These are phyloP conservation scores for Tricholoma sp. DNA, from an alignment of 768 basidiomycete species.

Conservation along the genomic window DNA sequence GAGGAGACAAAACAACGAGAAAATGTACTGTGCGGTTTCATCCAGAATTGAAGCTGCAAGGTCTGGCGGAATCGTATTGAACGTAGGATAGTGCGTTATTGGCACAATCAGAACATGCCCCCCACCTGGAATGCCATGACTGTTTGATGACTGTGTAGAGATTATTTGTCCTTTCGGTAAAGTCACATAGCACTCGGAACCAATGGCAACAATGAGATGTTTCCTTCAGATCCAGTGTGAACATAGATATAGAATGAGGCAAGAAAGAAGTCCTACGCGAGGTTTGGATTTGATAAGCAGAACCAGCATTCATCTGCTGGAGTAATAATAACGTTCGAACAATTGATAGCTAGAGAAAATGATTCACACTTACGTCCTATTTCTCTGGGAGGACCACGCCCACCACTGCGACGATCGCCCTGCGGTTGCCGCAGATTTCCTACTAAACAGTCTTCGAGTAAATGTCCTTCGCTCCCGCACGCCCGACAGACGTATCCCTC, in stretches of 20 bases:
- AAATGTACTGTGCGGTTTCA: slow-evolving; percentile 69
- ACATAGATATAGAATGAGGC: neutral
- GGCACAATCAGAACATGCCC: slow-evolving; percentile 94
- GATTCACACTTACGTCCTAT: slow-evolving; percentile 61
- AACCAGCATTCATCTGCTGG: slow-evolving; percentile 97
- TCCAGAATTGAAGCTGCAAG: slow-evolving; percentile 67
- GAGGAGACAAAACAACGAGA: slow-evolving; percentile 1
- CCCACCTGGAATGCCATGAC: slow-evolving; percentile 78
- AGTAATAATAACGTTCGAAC: slow-evolving; percentile 4
- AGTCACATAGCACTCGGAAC: slow-evolving; percentile 89
- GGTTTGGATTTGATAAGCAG: slow-evolving; percentile 89
- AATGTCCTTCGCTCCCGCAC: slow-evolving; percentile 84
- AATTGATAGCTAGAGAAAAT: neutral
- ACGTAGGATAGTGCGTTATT: slow-evolving; percentile 90
- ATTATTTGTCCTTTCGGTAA: slow-evolving; percentile 95
- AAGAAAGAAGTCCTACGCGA: slow-evolving; percentile 51
- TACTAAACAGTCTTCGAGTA: slow-evolving; percentile 80
- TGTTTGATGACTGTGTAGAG: slow-evolving; percentile 60
- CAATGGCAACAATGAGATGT: slow-evolving; percentile 93
- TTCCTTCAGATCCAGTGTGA: slow-evolving; percentile 49
- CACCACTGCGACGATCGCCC: slow-evolving; percentile 36
- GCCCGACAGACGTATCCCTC: slow-evolving; percentile 88
- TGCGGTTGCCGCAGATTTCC: slow-evolving; percentile 46
- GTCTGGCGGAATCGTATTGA: slow-evolving; percentile 74
- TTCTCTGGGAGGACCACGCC: slow-evolving; percentile 63